These are phyloP conservation scores for Nemania sp. DNA, from an alignment of 2,329 filamentous ascomycete species.

Conservation along the genomic window DNA sequence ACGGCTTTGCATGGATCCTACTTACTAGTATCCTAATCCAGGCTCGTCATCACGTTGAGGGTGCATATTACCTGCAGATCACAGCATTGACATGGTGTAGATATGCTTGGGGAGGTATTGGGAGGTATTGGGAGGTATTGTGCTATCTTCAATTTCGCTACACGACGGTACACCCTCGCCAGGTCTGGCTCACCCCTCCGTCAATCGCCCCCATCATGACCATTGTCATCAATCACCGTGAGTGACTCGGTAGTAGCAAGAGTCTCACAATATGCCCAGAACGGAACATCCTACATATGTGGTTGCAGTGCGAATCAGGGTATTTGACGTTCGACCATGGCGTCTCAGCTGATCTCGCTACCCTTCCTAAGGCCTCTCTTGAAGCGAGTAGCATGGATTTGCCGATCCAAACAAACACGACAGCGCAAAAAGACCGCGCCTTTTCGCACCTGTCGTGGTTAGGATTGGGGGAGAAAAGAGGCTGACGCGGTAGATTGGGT, in stretches of 20 bases:
- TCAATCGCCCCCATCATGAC: background rate
- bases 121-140: too few species aligned
- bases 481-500: background rate
- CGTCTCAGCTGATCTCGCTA: slow-evolving; percentile 18
- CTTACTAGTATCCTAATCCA: background rate
- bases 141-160: background rate
- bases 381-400: slow-evolving; percentile 22
- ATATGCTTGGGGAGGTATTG: background rate
- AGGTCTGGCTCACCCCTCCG: background rate
- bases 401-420: slow-evolving; percentile 10
- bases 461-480: slow-evolving; percentile 1
- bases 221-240: too few species aligned
- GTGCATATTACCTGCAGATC: background rate
- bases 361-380: slow-evolving; percentile 8
- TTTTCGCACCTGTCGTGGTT: background rate
- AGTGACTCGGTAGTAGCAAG: background rate
- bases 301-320: background rate
- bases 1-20: slow-evolving; percentile 18
- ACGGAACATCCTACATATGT: background rate
- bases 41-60: too few species aligned
- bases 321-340: slow-evolving; percentile 3
- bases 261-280: background rate
- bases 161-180: too few species aligned
- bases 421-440: slow-evolving; percentile 3
- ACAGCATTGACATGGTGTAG: background rate